Evolutionary conservation across 23 red algal species (phyloP).

Genomic region (Gracilaria gracilis): DNA sequence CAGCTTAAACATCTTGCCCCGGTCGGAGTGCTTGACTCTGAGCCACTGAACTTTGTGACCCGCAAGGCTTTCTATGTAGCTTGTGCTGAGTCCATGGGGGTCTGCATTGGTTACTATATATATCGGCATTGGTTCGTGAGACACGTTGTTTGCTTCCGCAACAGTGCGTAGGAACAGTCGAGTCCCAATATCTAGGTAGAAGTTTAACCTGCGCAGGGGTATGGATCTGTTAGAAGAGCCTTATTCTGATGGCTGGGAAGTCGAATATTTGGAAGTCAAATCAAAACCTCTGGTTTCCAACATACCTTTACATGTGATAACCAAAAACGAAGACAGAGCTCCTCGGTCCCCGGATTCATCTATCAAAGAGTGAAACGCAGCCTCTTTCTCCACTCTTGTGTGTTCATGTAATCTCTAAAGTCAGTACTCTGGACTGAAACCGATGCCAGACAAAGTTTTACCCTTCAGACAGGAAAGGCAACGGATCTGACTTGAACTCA

Average conservation of each 20-base stretch:
- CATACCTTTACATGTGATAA: constrained; percentile 66
- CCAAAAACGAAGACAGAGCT: constrained; percentile 24
- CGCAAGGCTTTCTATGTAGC: constrained; percentile 38
- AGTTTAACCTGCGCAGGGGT: constrained; percentile 21
- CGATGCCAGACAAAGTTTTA: neutral
- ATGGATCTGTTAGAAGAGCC: neutral
- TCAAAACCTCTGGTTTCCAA: neutral
- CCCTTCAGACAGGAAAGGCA: too few relatives aligned
- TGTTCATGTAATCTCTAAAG: neutral
- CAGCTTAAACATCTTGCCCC: constrained; percentile 37
- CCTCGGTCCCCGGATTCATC: constrained; percentile 13
- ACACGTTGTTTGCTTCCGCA: too few relatives aligned
- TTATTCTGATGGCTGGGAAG: too few relatives aligned
- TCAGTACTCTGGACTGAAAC: neutral
- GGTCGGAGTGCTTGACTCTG: constrained; percentile 53
- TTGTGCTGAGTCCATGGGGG: constrained; percentile 74
- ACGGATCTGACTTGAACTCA: too few relatives aligned
- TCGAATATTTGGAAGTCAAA: neutral
- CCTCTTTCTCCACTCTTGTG: constrained; percentile 80
- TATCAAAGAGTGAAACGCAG: constrained; percentile 52
- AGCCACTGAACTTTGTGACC: constrained; percentile 20
- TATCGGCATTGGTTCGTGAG: constrained; percentile 31
- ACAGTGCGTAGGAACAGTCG: constrained; percentile 33
- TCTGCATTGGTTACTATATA: constrained; percentile 74
- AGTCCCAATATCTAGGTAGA: constrained; percentile 50